Conservation (phyloP, 2,329 filamentous ascomycete species). For the Ophiostoma angusticollis region DNA sequence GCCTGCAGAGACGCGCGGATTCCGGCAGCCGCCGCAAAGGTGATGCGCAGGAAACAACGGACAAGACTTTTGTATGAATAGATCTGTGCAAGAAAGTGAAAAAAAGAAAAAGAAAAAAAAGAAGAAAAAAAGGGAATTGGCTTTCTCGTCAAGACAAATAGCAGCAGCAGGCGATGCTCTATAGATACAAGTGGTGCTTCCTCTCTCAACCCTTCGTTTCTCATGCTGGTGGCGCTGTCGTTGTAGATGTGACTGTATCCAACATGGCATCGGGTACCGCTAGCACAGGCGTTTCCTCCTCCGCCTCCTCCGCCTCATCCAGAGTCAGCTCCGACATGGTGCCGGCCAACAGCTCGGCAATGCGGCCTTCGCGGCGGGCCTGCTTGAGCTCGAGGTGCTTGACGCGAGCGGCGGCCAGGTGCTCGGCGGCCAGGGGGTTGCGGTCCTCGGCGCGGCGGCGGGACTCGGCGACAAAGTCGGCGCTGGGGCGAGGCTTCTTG, state of each 20-base stretch:
- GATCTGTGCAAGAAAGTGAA: not conserved
- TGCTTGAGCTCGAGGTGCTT: constrained; percentile 42
- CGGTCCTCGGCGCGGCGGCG: constrained; percentile 31
- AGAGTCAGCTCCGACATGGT: constrained; percentile 5
- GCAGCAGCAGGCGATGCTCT: too few species aligned
- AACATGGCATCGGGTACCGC: not conserved
- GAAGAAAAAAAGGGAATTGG: too few species aligned
- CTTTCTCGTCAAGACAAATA: too few species aligned
- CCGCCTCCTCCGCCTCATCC: constrained; percentile 1
- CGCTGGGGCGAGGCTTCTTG: constrained; percentile 56
- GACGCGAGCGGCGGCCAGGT: constrained; percentile 35
- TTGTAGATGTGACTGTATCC: not conserved
- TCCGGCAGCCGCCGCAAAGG: constrained; percentile 34
- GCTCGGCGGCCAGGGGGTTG: constrained; percentile 32
- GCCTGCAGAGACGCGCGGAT: constrained; percentile 27
- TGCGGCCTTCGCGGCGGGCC: constrained; percentile 29
- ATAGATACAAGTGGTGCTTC: constrained; percentile 3
- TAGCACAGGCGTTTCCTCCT: not conserved
- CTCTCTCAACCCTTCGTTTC: not conserved
- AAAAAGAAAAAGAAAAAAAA: too few species aligned
- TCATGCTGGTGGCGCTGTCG: constrained; percentile 2
- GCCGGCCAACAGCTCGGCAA: constrained; percentile 20
- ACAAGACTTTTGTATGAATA: too few species aligned
- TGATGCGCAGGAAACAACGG: not conserved
- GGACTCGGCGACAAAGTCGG: constrained; percentile 35